phyloP scores from a whole-genome alignment of 2,329 filamentous ascomycete species.

The Penicillium sp. region DNA sequence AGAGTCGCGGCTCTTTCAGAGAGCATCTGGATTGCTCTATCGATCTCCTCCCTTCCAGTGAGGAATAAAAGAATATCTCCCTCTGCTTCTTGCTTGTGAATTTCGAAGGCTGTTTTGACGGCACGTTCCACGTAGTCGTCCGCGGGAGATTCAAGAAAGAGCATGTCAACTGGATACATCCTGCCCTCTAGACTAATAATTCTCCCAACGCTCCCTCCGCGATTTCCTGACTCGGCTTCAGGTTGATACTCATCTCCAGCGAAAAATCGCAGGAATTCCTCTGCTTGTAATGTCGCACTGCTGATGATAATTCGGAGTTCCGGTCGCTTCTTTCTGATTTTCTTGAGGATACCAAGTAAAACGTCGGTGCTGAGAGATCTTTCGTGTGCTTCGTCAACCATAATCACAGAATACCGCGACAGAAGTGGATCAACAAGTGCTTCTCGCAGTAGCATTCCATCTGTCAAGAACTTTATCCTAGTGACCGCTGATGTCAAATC shows the following conservation, averaged over 20 bases:
- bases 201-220: conserved; percentile 50
- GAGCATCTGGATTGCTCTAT: conserved; percentile 74
- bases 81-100: conserved; percentile 74
- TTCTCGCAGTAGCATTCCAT: conserved; percentile 86
- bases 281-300: conserved; percentile 88
- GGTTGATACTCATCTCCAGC: conserved; percentile 43
- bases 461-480: conserved; percentile 90
- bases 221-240: conserved; percentile 31
- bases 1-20: conserved; percentile 67
- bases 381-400: conserved; percentile 97
- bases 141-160: conserved; percentile 73
- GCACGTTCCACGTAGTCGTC: conserved; percentile 86
- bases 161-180: conserved; percentile 81
- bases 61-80: conserved; percentile 91
- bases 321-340: conserved; percentile 74
- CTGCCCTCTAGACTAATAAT: conserved; percentile 86
- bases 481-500: conserved; percentile 84
- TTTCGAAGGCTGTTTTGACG: conserved; percentile 79
- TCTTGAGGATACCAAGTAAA: conserved; percentile 83
- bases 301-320: conserved; percentile 87
- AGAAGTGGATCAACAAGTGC: conserved; percentile 89
- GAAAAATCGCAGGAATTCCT: conserved; percentile 82
- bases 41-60: conserved; percentile 91
- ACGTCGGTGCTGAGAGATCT: conserved; percentile 90
- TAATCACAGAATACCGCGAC: conserved; percentile 89